Percentiles rank a stretch among this genome's conserved stretches.
Conservation (phyloP, 352 stramenopile genomes). For the Globisporangium spiculum region DNA sequence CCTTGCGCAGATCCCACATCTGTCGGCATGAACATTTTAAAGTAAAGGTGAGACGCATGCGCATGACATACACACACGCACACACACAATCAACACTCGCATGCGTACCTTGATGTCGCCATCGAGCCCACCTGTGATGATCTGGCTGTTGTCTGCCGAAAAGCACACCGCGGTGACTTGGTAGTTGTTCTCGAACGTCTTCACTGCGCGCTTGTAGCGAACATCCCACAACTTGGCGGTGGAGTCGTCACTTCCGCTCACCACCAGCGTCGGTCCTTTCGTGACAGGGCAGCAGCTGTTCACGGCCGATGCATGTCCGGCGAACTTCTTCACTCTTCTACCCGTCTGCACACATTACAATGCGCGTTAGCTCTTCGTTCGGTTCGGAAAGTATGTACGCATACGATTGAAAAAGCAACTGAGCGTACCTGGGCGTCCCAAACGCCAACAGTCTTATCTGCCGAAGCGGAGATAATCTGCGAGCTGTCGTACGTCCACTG, state of each 20-base stretch:
- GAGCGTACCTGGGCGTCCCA: conserved; percentile 65
- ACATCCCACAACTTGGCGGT: conserved; percentile 89
- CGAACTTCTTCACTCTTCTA: conserved; percentile 77
- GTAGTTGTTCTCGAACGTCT: conserved; percentile 85
- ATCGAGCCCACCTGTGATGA: conserved; percentile 92
- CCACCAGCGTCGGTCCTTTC: conserved; percentile 75
- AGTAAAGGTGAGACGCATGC: neutral
- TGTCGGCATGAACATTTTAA: neutral
- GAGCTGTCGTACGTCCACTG: conserved; percentile 90
- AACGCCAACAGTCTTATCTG: conserved; percentile 90
- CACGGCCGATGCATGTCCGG: conserved; percentile 82
- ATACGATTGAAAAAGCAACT: neutral
- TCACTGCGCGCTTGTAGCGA: conserved; percentile 71
- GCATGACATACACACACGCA: neutral
- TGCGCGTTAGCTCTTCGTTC: neutral
- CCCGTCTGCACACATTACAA: conserved; percentile 65
- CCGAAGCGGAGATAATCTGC: conserved; percentile 88
- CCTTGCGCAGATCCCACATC: conserved; percentile 91
- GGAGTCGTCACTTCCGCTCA: conserved; percentile 91
- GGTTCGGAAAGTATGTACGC: neutral
- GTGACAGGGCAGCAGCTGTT: conserved; percentile 91
- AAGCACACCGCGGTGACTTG: conserved; percentile 91
- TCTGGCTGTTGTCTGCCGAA: conserved; percentile 76
- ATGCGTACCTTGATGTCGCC: conserved; percentile 83
- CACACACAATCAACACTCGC: neutral